These are phyloP conservation scores for Sedum album DNA, from an alignment of 164 flowering plant genomes.

Conservation along the genomic window DNA sequence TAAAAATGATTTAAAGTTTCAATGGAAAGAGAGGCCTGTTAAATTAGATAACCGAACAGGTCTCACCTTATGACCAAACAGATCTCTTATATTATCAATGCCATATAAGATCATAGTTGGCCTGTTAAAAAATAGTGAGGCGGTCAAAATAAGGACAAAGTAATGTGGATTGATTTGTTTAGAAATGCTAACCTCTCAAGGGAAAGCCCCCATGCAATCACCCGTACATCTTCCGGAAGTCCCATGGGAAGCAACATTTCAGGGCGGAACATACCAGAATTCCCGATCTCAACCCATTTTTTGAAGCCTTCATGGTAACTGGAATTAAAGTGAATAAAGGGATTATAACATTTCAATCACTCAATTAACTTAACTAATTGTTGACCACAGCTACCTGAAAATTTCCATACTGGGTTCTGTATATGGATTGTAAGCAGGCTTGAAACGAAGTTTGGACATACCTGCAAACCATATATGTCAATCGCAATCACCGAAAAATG, in stretches of 20 bases:
- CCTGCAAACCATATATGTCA: slow-evolving; percentile 30
- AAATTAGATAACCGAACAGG: background rate
- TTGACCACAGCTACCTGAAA: slow-evolving; percentile 47
- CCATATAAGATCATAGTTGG: slow-evolving; percentile 95
- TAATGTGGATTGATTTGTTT: background rate
- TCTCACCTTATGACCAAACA: slow-evolving; percentile 87
- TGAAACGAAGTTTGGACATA: slow-evolving; percentile 76
- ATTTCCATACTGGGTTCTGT: slow-evolving; percentile 99
- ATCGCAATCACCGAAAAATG: background rate
- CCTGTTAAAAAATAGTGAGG: slow-evolving; percentile 19
- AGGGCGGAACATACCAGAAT: slow-evolving; percentile 97
- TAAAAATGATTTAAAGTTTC: background rate
- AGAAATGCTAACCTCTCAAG: slow-evolving; percentile 60
- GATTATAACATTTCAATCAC: background rate
- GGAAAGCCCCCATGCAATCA: slow-evolving; percentile 98
- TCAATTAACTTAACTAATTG: background rate
- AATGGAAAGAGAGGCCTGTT: background rate
- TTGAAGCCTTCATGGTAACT: slow-evolving; percentile 89
- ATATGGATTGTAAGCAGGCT: slow-evolving; percentile 96
- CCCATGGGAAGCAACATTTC: slow-evolving; percentile 99
- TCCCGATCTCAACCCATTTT: slow-evolving; percentile 98
- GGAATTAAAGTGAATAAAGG: slow-evolving; percentile 9
- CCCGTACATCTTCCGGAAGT: slow-evolving; percentile 85
- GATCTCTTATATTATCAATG: slow-evolving; percentile 85
- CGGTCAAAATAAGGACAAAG: background rate